Evolutionary conservation across 352 stramenopile species (phyloP).

Genomic region (Stephanocyclus meneghinianus): DNA sequence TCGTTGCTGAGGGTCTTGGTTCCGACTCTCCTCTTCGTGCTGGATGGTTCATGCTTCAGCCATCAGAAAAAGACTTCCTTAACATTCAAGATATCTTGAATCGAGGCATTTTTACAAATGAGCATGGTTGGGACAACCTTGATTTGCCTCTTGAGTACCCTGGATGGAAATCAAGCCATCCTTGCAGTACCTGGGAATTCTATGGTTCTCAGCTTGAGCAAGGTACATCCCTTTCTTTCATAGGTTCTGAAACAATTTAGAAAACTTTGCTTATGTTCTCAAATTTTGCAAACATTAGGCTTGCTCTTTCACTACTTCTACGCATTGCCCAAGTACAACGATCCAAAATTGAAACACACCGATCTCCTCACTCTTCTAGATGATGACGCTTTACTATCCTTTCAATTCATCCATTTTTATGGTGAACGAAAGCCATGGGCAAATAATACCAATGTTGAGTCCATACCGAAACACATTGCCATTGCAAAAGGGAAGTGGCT

Average conservation of each 20-base stretch:
- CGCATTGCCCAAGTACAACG: conserved; percentile 1
- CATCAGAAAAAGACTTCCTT: conserved; percentile 3
- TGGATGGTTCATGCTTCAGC: conserved; percentile 10
- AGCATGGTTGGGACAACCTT: conserved; percentile 4
- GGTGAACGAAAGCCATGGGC: conserved; percentile 4
- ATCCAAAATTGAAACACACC: not conserved
- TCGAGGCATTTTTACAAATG: not conserved
- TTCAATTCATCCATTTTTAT: conserved; percentile 6
- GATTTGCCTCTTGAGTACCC: conserved; percentile 3
- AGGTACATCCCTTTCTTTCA: not conserved
- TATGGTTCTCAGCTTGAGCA: conserved; percentile 14
- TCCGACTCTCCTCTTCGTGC: not conserved
- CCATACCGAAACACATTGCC: not conserved
- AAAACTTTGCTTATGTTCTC: not conserved
- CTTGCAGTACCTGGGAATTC: not conserved
- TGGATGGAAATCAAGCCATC: not conserved
- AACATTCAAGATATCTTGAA: not conserved
- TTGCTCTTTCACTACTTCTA: conserved; percentile 14
- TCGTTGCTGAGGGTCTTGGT: conserved; percentile 11
- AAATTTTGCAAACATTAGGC: not conserved
- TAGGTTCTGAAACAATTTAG: not conserved
- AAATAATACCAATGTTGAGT: not conserved
- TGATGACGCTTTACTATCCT: not conserved
- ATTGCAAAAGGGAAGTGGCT: not conserved
- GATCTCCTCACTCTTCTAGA: not conserved